Evolutionary conservation across 257 asterid species (phyloP), one percentile per base, ranked within the genome.

Genomic region (Marsdenia floribunda): DNA sequence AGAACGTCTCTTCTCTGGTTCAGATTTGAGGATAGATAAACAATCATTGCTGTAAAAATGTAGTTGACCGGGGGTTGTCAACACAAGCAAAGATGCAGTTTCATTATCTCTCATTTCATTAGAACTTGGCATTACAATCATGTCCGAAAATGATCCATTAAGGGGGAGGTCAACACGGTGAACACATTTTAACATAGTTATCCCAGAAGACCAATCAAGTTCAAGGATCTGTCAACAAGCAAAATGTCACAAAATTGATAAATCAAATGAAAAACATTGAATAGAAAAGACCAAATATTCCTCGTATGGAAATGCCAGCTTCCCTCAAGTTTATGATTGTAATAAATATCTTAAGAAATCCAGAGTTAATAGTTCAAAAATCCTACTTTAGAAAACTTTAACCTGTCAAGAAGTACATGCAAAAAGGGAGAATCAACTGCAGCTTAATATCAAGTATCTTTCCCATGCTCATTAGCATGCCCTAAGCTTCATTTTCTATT

Each of bases 151-250:
- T 75, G 97, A 88, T 75, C 98, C 97, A 82, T 80, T 82, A 78
- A 95, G 96, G 57, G 87, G 87, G 80, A 92, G 97, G 88, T 95
- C 97, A 83, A 95, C 82, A 68, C 96, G 96, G 71, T 83, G 89
- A 33, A 86, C 73, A 79, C 97, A 92, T 86, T 92, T 92, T 88
- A 95, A 70, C 77, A 82, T 87, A 79, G 89, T 80, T 78, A 92
- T 83, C 68, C 98, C 97, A 66, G 89, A 89, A 73, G 99, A 95
- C 98, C 99, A 95, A 82, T 95, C 93, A 80, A 95, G 95, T 83
- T 90, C 89, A 22, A 95, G 92, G 78, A 95, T 87, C 99, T 95
- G 98, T 82, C 67, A 57, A 73, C 19, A 29, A 37, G 40, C 15
- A 67, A 72, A 57, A 63, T 24, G 16, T 59, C 26, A 38, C 66